Conservation (phyloP, 306 rosid species). For the Prunus dulcis region DNA sequence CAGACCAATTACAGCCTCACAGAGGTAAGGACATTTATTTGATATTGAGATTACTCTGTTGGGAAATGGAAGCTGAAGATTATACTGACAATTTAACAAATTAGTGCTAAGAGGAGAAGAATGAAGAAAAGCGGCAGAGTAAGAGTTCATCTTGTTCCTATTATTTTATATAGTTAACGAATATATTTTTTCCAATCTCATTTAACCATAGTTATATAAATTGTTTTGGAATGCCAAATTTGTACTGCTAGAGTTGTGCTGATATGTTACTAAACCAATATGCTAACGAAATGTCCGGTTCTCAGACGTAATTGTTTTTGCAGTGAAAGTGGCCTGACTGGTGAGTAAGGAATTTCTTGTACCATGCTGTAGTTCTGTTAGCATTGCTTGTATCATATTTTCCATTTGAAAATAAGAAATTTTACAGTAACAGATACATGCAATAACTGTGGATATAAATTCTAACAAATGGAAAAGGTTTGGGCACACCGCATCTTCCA, state of each 20-base stretch:
- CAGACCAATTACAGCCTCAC: slow-evolving; percentile 54
- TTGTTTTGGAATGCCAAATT: background rate
- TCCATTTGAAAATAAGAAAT: background rate
- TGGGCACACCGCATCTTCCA: background rate
- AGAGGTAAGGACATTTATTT: slow-evolving; percentile 50
- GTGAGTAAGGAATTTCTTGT: background rate
- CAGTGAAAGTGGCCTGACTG: background rate
- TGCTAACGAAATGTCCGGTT: background rate
- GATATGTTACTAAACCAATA: background rate
- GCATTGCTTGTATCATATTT: background rate
- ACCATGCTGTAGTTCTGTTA: background rate
- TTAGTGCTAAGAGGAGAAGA: background rate
- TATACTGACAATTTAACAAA: background rate
- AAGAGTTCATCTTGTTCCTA: background rate
- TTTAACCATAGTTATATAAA: background rate
- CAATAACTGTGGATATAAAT: background rate
- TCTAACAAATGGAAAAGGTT: background rate
- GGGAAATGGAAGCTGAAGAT: slow-evolving; percentile 58
- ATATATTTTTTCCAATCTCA: background rate
- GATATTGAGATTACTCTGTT: slow-evolving; percentile 47
- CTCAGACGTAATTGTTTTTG: background rate
- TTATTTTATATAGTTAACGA: background rate
- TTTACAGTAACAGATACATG: background rate
- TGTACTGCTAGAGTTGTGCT: background rate
- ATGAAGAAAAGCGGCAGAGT: background rate